Evolutionary conservation across 108 stramenopile species (phyloP).

Genomic region (Phaeodactylum tricornutum): DNA sequence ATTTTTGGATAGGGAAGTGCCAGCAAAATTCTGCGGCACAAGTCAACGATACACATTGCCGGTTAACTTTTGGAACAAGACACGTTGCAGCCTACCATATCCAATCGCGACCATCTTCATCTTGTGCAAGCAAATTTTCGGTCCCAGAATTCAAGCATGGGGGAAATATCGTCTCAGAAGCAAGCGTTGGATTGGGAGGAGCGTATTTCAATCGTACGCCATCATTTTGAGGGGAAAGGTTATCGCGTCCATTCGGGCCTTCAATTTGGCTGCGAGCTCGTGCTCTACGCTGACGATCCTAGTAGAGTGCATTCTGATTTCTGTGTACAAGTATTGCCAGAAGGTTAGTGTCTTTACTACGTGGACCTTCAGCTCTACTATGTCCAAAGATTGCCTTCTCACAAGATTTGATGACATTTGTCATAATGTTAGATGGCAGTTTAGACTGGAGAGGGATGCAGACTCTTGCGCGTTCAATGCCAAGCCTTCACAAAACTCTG

Average conservation of each 20-base stretch:
- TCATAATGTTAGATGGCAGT: constrained; percentile 41
- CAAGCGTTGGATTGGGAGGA: too few relatives aligned
- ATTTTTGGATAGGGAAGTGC: too few relatives aligned
- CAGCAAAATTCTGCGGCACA: too few relatives aligned
- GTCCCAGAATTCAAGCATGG: too few relatives aligned
- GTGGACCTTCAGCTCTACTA: neutral
- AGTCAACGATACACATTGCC: too few relatives aligned
- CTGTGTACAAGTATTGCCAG: constrained; percentile 64
- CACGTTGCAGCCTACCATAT: too few relatives aligned
- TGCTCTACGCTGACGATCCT: constrained; percentile 79
- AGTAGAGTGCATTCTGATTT: constrained; percentile 77
- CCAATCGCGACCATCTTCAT: too few relatives aligned
- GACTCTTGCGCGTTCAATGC: constrained; percentile 69
- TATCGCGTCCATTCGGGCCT: constrained; percentile 84
- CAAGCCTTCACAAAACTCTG: constrained; percentile 76
- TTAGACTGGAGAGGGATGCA: constrained; percentile 77
- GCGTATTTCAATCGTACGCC: constrained; percentile 39
- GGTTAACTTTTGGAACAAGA: too few relatives aligned
- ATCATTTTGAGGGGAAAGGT: constrained; percentile 58
- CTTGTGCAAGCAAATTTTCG: too few relatives aligned
- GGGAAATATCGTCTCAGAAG: too few relatives aligned
- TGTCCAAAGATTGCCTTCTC: neutral
- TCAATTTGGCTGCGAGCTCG: constrained; percentile 81
- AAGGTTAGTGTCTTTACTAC: constrained; percentile 15
- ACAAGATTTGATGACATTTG: too few relatives aligned